Evolutionary conservation across 495 filamentous ascomycete genomes (phyloP), one percentile per base, ranked within the genome.

Genomic region (Hyaloscypha finlandica): DNA sequence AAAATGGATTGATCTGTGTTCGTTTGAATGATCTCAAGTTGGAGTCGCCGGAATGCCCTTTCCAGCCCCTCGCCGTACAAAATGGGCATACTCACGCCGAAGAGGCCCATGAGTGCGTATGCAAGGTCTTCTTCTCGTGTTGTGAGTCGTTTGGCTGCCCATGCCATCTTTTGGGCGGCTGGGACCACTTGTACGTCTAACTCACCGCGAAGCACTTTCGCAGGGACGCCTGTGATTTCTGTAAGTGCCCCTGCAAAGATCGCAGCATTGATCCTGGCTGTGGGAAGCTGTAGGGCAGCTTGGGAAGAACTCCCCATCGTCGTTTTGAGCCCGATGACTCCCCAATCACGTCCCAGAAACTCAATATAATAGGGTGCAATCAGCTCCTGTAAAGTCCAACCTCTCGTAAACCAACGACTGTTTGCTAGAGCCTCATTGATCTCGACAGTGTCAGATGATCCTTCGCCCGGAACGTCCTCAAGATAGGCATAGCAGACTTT

Each of bases 21-120:
- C 14, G 8, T n/a, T 16, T 60, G 29, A 33, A 60, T 58, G 6
- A 77, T 76, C 32, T 64, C 62, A 8, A 25, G 37, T 25, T 63
- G 37, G 5, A 80, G 71, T 6, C 77, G 67, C 8, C 66, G 30
- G 32, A 78, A 77, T 8, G 78, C 77, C 1, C 70, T 69, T 16
- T 20, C 22, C 20, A 62, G 70, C 1, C 77, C 77, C 60, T 79
- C 78, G 42, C 77, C 77, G 65, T 79, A 80, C 4, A 63, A n/a
- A 3, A 63, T 31, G 9, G 60, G 60, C 45, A 63, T 51, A 31
- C 19, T 29, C 5, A 63, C 45, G 9, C 19, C 8, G 66, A 77
- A 63, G 14, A 63, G 11, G 14, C 60, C 60, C 20, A 63, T 12
- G 9, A 63, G 37, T 6, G 69, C 75, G 51, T 79, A 79, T 1